Evolutionary conservation across 2,329 filamentous ascomycete genomes (phyloP).

Genomic region (Aspergillus glaucus): DNA sequence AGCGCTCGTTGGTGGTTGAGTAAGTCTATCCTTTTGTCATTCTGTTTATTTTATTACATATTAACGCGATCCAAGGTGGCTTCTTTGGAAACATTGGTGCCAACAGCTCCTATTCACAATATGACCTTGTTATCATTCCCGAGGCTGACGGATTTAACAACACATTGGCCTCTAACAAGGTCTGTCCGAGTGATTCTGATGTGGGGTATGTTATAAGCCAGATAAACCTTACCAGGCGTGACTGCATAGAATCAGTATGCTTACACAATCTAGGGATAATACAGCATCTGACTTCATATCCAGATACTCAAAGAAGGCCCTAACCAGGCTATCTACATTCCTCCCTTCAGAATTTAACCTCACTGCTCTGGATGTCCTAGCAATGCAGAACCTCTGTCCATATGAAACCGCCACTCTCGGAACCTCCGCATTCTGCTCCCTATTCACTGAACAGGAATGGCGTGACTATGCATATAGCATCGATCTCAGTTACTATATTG

Average conservation of each 20-base stretch:
- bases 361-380: conserved; percentile 46
- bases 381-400: conserved; percentile 49
- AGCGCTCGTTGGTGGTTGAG: conserved; percentile 41
- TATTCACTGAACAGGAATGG: conserved; percentile 53
- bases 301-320: not conserved
- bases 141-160: conserved; percentile 49
- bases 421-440: conserved; percentile 46
- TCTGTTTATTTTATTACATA: conserved; percentile 30
- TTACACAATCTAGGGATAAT: not conserved
- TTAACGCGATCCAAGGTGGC: conserved; percentile 13
- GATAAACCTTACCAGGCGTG: not conserved
- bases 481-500: conserved; percentile 46
- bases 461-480: conserved; percentile 48
- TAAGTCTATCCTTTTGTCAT: conserved; percentile 35
- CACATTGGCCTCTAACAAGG: conserved; percentile 48
- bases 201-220: conserved; percentile 11
- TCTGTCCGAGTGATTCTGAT: conserved; percentile 38
- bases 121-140: conserved; percentile 46
- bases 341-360: conserved; percentile 45
- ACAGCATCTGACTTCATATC: not conserved
- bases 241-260: not conserved
- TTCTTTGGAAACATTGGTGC: conserved; percentile 23
- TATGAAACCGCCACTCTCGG: conserved; percentile 51
- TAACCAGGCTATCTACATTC: conserved; percentile 26
- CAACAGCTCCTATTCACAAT: conserved; percentile 22